phyloP scores from a whole-genome alignment of 441 rosid genomes.

The Sinapis alba region DNA sequence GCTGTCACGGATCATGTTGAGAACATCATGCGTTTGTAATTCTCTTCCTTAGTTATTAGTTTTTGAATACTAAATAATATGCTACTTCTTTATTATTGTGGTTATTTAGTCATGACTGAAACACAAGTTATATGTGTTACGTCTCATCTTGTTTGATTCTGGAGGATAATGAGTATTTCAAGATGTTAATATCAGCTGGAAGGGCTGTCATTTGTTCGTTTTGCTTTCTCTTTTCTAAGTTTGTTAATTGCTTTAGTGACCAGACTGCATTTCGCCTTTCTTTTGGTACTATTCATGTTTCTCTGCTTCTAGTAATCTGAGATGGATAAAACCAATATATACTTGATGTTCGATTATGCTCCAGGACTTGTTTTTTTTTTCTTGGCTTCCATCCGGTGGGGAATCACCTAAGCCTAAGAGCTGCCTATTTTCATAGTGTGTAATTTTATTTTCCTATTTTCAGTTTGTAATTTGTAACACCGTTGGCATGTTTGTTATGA shows the following conservation, averaged over 20 bases:
- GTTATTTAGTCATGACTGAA: background rate
- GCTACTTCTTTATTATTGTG: background rate
- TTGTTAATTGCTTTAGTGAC: background rate
- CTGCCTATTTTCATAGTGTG: too few species aligned
- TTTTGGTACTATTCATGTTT: too few species aligned
- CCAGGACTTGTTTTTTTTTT: too few species aligned
- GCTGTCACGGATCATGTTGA: background rate
- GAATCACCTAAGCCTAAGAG: too few species aligned
- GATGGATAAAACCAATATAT: too few species aligned
- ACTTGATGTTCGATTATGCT: too few species aligned
- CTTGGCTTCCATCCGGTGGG: too few species aligned
- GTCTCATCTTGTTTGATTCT: background rate
- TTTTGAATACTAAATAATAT: background rate
- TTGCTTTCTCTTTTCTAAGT: background rate
- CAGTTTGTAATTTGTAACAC: conserved; percentile 25
- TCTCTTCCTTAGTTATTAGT: background rate
- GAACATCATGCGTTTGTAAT: background rate
- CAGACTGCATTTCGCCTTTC: too few species aligned
- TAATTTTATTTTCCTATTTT: conserved; percentile 1
- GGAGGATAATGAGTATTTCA: background rate
- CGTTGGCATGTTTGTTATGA: conserved; percentile 19
- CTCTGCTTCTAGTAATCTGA: too few species aligned
- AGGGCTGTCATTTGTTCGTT: background rate
- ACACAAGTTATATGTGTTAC: background rate
- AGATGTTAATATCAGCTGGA: background rate